Evolutionary conservation across 371 early-diverging fungal species (phyloP).

Genomic region (Zychaea mexicana): DNA sequence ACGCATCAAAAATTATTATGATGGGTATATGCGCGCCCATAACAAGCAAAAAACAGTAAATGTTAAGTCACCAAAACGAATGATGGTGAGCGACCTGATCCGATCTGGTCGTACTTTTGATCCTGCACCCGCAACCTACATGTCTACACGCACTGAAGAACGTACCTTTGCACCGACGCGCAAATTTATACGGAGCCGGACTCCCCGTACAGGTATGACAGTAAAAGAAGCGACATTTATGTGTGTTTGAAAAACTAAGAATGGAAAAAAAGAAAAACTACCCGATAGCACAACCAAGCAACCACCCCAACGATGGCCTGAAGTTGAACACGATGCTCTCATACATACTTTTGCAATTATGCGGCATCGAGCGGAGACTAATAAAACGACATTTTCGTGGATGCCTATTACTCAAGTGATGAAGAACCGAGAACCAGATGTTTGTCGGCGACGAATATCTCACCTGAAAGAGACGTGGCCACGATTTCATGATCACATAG

Average conservation of each 20-base stretch:
- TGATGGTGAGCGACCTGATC: background rate
- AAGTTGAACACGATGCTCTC: conserved; percentile 11
- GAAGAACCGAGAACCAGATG: background rate
- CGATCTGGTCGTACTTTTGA: background rate
- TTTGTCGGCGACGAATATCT: conserved; percentile 4
- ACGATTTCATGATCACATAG: background rate
- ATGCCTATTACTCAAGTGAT: conserved; percentile 15
- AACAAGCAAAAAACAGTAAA: conserved; percentile 4
- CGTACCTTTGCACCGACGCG: conserved; percentile 18
- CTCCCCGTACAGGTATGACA: background rate
- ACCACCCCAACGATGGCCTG: background rate
- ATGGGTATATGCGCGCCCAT: conserved; percentile 5
- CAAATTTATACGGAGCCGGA: conserved; percentile 2
- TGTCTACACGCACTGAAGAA: background rate
- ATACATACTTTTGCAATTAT: conserved; percentile 19
- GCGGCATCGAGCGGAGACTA: conserved; percentile 9
- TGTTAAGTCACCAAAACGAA: background rate
- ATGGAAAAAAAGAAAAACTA: background rate
- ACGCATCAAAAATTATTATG: conserved; percentile 21
- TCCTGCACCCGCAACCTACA: background rate
- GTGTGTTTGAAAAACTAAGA: no score
- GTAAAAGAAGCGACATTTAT: no score
- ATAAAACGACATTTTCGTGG: conserved; percentile 10
- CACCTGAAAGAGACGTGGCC: background rate
- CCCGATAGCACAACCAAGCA: background rate